Conservation (phyloP, 2,329 filamentous ascomycete species). For the Venturia carpophila region DNA sequence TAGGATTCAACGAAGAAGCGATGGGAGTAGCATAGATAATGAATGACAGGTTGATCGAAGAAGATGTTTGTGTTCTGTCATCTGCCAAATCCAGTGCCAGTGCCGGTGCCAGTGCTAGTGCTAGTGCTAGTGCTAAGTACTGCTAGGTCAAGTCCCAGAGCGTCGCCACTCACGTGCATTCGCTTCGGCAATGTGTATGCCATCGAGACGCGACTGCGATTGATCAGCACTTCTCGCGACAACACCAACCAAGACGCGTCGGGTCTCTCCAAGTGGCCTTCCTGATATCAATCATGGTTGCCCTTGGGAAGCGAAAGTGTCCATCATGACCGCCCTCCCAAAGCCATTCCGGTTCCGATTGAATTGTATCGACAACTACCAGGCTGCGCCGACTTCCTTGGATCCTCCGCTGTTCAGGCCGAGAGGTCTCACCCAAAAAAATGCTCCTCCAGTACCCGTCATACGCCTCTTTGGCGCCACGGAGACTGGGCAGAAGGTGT, state of each 20-base stretch:
- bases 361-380: conserved; percentile 95
- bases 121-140: too few species aligned
- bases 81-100: not conserved
- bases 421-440: conserved; percentile 48
- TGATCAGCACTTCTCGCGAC: not conserved
- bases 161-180: not conserved
- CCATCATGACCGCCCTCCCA: conserved; percentile 6
- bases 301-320: conserved; percentile 13
- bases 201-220: not conserved
- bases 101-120: too few species aligned
- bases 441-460: conserved; percentile 68
- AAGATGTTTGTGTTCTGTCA: not conserved
- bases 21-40: too few species aligned
- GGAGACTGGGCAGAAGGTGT: conserved; percentile 91
- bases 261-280: not conserved
- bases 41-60: too few species aligned
- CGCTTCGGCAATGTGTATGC: not conserved
- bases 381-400: conserved; percentile 66
- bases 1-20: too few species aligned
- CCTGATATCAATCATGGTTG: not conserved
- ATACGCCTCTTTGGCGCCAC: conserved; percentile 88
- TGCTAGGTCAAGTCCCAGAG: not conserved
- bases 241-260: not conserved
- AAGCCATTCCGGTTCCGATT: conserved; percentile 70
- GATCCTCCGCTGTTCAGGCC: conserved; percentile 70